These are phyloP conservation scores for Sphaerobolus stellatus DNA, from an alignment of 1,284 basidiomycete genomes.

Conservation along the genomic window DNA sequence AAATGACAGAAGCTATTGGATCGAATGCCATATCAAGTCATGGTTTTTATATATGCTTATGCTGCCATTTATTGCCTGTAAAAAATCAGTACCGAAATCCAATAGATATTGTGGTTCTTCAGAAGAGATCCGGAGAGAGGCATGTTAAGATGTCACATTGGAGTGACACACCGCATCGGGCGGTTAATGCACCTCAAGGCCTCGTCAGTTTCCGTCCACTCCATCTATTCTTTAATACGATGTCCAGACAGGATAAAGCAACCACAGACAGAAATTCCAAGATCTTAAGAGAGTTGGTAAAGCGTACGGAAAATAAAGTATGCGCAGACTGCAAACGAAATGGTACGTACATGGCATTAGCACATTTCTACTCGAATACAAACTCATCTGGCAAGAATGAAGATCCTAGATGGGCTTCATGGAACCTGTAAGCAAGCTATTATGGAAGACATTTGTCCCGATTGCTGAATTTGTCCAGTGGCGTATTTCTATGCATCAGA, in stretches of 20 bases:
- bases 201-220: background rate
- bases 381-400: background rate
- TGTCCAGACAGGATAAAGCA: constrained; percentile 79
- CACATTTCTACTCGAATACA: background rate
- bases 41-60: no score
- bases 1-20: no score
- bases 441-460: constrained; percentile 9
- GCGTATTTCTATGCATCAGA: constrained; percentile 92
- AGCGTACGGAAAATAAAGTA: constrained; percentile 87
- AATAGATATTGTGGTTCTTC: no score
- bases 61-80: no score
- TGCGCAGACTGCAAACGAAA: constrained; percentile 95
- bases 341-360: constrained; percentile 48
- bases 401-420: constrained; percentile 98
- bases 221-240: constrained; percentile 27
- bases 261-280: constrained; percentile 78
- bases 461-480: constrained; percentile 45
- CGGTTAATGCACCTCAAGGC: background rate
- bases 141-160: no score
- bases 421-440: constrained; percentile 77
- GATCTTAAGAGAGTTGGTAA: constrained; percentile 81
- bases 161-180: no score
- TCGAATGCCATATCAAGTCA: no score
- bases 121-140: no score
- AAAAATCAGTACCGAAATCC: no score